Percentiles rank a stretch among this genome's conserved stretches.
Evolutionary conservation across 1,284 basidiomycete species (phyloP).

Genomic region (Singerocomus rubriflavus): DNA sequence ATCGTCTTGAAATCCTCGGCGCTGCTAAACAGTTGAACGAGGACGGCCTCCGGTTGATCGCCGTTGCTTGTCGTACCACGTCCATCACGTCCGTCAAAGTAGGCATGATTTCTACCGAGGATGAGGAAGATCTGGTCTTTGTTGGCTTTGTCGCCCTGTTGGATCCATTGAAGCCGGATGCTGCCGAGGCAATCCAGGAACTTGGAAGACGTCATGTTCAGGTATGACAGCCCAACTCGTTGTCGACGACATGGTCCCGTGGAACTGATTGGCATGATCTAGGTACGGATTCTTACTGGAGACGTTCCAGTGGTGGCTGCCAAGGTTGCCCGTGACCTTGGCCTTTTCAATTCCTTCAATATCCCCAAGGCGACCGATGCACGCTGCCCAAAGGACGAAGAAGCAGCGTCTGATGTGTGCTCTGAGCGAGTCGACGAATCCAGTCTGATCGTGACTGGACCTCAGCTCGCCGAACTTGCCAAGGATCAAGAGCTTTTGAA

Average conservation of each 20-base stretch:
- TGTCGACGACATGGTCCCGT: not conserved
- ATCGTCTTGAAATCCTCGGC: constrained; percentile 25
- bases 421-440: constrained; percentile 21
- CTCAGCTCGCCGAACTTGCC: constrained; percentile 30
- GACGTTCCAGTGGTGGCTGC: constrained; percentile 32
- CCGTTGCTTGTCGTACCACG: constrained; percentile 28
- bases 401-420: constrained; percentile 14
- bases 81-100: constrained; percentile 10
- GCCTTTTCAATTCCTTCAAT: constrained; percentile 27
- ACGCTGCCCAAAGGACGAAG: constrained; percentile 24
- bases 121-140: constrained; percentile 31
- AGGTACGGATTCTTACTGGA: constrained; percentile 33
- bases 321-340: constrained; percentile 34
- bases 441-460: constrained; percentile 29
- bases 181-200: constrained; percentile 30
- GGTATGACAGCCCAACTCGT: constrained; percentile 15
- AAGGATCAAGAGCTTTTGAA: constrained; percentile 28
- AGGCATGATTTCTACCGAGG: constrained; percentile 20
- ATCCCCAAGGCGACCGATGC: constrained; percentile 3
- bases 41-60: constrained; percentile 31
- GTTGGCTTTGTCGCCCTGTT: constrained; percentile 29
- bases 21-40: constrained; percentile 30
- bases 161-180: constrained; percentile 33
- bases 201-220: constrained; percentile 31
- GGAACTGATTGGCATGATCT: constrained; percentile 1